Conservation (phyloP, 2,329 filamentous ascomycete genomes). For the Beauveria pseudobassiana region DNA sequence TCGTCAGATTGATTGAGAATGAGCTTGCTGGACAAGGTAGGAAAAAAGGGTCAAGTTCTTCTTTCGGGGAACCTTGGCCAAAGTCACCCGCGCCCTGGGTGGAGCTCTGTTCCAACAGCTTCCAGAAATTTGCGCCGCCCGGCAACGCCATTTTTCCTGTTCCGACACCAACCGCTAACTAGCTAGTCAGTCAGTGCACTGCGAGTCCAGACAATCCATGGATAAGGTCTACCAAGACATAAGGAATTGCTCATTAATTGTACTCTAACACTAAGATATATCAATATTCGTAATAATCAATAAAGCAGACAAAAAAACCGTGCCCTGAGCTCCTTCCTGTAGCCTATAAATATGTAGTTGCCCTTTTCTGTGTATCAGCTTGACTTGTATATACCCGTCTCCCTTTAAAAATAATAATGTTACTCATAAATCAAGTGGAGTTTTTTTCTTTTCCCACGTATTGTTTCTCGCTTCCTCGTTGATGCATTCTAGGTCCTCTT, state of each 20-base stretch:
- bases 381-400: neutral
- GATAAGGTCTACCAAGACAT: neutral
- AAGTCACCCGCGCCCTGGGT: neutral
- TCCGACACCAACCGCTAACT: constrained; percentile 1
- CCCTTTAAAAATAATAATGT: neutral
- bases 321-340: constrained; percentile 9
- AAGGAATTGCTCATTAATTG: neutral
- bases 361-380: neutral
- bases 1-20: neutral
- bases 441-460: neutral
- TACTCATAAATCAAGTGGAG: neutral
- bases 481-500: neutral
- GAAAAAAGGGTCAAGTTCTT: constrained; percentile 7
- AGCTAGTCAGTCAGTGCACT: neutral
- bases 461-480: neutral
- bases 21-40: neutral
- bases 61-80: neutral
- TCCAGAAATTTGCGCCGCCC: constrained; percentile 14
- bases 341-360: constrained; percentile 2
- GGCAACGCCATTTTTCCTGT: constrained; percentile 12
- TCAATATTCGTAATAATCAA: constrained; percentile 7
- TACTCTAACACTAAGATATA: constrained; percentile 6
- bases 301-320: neutral
- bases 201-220: neutral
- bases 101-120: constrained; percentile 15